phyloP scores from a whole-genome alignment of 345 rosid species.

The Syzygium aromaticum region DNA sequence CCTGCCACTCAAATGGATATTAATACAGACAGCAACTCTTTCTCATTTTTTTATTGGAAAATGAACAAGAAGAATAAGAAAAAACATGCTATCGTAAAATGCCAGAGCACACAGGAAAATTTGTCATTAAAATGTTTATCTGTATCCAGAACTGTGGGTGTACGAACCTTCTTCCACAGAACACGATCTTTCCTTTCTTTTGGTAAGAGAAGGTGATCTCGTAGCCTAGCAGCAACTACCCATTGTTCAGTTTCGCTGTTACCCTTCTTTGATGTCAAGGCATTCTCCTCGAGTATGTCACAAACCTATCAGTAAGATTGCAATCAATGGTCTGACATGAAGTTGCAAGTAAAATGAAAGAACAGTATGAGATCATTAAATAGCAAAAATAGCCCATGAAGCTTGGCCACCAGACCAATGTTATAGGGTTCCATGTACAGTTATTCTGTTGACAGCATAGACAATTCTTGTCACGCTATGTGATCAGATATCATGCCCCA shows the following conservation, averaged over 20 bases:
- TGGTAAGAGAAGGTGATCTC: slow-evolving; percentile 82
- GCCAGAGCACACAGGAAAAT: not conserved
- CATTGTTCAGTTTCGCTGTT: slow-evolving; percentile 56
- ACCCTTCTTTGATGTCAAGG: slow-evolving; percentile 38
- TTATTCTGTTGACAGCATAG: not conserved
- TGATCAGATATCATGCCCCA: not conserved
- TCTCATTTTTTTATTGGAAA: not conserved
- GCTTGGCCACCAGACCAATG: not conserved
- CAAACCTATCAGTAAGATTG: slow-evolving; percentile 45
- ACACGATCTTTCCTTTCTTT: slow-evolving; percentile 75
- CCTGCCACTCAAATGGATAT: slow-evolving; percentile 30
- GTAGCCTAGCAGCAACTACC: slow-evolving; percentile 75
- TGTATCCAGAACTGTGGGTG: not conserved
- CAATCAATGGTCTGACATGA: not conserved
- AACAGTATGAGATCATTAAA: not conserved
- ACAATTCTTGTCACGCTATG: not conserved
- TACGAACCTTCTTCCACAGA: slow-evolving; percentile 73
- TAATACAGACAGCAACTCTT: not conserved
- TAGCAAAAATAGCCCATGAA: not conserved
- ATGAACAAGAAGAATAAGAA: not conserved
- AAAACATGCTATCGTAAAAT: not conserved
- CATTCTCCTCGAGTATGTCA: slow-evolving; percentile 85
- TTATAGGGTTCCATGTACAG: not conserved
- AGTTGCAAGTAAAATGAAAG: not conserved
- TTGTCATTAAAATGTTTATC: not conserved